Percentiles rank a stretch among this genome's conserved stretches.
Conservation (phyloP, 2,329 filamentous ascomycete genomes). For the Pseudogymnoascus sp. region DNA sequence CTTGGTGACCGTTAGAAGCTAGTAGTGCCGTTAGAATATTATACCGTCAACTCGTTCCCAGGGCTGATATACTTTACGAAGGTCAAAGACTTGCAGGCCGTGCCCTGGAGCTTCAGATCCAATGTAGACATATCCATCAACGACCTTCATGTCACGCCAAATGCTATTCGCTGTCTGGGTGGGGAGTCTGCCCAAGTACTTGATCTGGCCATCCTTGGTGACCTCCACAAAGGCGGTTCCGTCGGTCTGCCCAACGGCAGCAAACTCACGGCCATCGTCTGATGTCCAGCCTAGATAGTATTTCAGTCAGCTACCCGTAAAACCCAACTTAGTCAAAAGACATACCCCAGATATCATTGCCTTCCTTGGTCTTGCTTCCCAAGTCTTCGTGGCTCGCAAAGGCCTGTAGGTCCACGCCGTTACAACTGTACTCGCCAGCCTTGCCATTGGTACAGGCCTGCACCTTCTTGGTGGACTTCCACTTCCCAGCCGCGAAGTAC, state of each 20-base stretch:
- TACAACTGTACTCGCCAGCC: conserved; percentile 7
- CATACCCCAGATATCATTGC: conserved; percentile 2
- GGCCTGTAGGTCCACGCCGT: conserved; percentile 45
- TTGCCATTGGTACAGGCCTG: background rate
- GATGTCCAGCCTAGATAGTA: conserved; percentile 39
- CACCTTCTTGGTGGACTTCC: background rate
- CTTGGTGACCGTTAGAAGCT: conserved; percentile 14
- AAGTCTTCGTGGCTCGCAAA: conserved; percentile 49
- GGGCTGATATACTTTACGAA: conserved; percentile 38
- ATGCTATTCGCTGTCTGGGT: conserved; percentile 9
- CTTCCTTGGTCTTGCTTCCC: conserved; percentile 38
- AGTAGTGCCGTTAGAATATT: background rate
- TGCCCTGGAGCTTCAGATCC: conserved; percentile 39
- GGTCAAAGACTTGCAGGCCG: conserved; percentile 49
- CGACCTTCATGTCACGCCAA: conserved; percentile 34
- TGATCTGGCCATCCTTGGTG: conserved; percentile 36
- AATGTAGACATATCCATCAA: conserved; percentile 33
- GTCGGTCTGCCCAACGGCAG: conserved; percentile 42
- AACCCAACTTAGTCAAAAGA: background rate
- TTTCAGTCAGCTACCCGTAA: conserved; percentile 26
- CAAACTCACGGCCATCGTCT: conserved; percentile 42
- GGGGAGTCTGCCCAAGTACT: conserved; percentile 34
- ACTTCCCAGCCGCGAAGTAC: background rate
- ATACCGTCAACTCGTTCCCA: background rate
- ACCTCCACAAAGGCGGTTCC: conserved; percentile 47